phyloP scores from a whole-genome alignment of 305 asterid species.

The Fraxinus platypoda region DNA sequence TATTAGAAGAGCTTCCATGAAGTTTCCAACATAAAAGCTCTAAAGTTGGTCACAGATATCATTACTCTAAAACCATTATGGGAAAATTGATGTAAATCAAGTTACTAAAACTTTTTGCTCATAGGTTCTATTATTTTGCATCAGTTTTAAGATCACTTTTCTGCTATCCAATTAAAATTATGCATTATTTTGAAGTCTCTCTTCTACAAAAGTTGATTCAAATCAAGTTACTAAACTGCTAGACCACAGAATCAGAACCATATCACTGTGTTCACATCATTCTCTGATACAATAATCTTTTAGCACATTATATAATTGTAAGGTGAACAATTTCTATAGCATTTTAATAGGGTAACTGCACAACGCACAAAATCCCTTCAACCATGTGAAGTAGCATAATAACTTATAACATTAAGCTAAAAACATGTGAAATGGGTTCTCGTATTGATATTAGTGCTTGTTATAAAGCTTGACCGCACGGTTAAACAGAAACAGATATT shows the following conservation, averaged over 20 bases:
- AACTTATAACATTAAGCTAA: not conserved
- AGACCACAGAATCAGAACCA: not conserved
- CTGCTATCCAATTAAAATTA: not conserved
- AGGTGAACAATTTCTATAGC: not conserved
- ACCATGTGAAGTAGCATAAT: not conserved
- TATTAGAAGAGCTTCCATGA: not conserved
- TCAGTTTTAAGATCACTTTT: not conserved
- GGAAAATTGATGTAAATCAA: not conserved
- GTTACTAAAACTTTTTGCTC: not conserved
- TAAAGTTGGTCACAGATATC: not conserved
- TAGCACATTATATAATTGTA: not conserved
- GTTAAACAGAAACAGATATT: conserved; percentile 18
- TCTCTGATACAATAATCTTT: not conserved
- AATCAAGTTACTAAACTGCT: not conserved
- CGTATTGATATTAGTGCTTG: not conserved
- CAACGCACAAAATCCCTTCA: not conserved
- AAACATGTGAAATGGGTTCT: not conserved
- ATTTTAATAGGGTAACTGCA: not conserved
- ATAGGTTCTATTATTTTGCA: not conserved
- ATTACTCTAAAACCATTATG: not conserved
- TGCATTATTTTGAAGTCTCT: not conserved
- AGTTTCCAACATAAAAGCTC: not conserved
- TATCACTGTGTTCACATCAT: not conserved
- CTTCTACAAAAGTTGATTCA: not conserved
- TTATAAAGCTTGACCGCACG: not conserved